Evolutionary conservation across 331 rosid genomes (phyloP).

Genomic region (Saraca asoca): DNA sequence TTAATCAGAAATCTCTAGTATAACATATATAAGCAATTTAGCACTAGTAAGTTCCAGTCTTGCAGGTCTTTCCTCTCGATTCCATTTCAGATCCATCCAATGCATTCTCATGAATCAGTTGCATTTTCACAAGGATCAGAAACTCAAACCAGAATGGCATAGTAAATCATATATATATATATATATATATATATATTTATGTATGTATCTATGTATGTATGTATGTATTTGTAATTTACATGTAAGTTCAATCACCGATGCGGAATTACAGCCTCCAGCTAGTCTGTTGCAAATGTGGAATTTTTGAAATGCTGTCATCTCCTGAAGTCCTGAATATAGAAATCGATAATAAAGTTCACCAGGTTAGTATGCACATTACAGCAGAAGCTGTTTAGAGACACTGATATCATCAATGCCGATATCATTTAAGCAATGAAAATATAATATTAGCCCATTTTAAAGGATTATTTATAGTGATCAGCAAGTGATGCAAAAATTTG

Average conservation of each 20-base stretch:
- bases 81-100: no score
- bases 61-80: no score
- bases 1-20: no score
- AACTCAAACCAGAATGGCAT: no score
- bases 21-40: no score
- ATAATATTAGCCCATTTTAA: background rate
- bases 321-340: slow-evolving; percentile 49
- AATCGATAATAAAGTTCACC: slow-evolving; percentile 22
- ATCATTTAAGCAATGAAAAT: slow-evolving; percentile 7
- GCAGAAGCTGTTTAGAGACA: background rate
- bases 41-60: no score
- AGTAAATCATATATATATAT: no score
- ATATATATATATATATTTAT: no score
- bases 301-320: slow-evolving; percentile 31
- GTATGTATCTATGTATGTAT: background rate
- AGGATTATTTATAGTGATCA: background rate
- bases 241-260: background rate
- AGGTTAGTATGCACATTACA: slow-evolving; percentile 6
- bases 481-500: background rate
- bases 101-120: no score
- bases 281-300: slow-evolving; percentile 8
- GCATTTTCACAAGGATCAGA: no score
- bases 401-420: slow-evolving; percentile 13
- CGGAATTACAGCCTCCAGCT: slow-evolving; percentile 29
- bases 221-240: slow-evolving; percentile 28